Percentiles rank a stretch among this genome's conserved stretches.
phyloP scores from a whole-genome alignment of 2,329 filamentous ascomycete genomes.

The Fusarium sambucinum region DNA sequence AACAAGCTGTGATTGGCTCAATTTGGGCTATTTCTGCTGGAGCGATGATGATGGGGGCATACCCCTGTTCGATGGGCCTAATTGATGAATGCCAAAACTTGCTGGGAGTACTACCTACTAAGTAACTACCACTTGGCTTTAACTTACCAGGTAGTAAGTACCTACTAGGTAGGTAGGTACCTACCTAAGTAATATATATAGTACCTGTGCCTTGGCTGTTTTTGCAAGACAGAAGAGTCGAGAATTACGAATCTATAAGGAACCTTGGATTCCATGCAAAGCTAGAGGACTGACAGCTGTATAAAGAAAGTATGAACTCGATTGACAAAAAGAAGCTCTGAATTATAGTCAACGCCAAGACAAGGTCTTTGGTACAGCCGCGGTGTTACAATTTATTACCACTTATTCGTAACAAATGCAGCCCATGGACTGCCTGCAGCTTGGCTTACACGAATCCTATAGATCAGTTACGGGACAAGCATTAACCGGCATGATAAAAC shows the following conservation, averaged over 20 bases:
- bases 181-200: no score
- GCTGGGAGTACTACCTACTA: slow-evolving; percentile 30
- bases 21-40: slow-evolving; percentile 27
- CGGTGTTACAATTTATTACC: slow-evolving; percentile 27
- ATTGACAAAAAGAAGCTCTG: slow-evolving; percentile 2
- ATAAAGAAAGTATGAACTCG: background rate
- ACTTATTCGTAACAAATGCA: slow-evolving; percentile 15
- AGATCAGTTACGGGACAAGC: background rate
- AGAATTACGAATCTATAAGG: background rate
- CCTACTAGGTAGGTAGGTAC: no score
- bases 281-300: background rate
- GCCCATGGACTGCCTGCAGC: background rate
- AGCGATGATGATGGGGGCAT: slow-evolving; percentile 39
- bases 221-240: background rate
- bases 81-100: slow-evolving; percentile 9
- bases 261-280: no score
- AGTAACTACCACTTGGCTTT: background rate
- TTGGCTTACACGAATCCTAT: background rate
- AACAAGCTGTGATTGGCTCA: slow-evolving; percentile 40
- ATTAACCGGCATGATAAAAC: background rate
- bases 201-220: background rate
- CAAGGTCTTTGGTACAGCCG: slow-evolving; percentile 32
- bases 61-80: slow-evolving; percentile 21
- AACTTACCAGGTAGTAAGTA: background rate
- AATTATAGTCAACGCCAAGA: background rate